These are phyloP conservation scores for Acanthamoeba castellanii DNA, from an alignment of 208 protist species.

Conservation along the genomic window DNA sequence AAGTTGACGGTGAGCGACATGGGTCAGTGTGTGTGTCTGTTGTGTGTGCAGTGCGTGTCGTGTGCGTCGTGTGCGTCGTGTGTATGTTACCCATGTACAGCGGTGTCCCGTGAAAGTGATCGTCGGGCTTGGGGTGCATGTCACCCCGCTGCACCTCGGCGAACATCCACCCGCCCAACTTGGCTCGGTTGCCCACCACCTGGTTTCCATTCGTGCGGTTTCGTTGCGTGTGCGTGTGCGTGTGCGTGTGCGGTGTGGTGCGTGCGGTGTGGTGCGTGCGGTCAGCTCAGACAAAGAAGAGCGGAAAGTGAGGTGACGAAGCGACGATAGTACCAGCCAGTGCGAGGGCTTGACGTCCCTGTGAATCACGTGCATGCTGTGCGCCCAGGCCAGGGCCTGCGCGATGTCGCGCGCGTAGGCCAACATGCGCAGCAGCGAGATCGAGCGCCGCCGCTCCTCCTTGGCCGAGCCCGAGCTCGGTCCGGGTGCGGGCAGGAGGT, in stretches of 20 bases:
- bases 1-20: no score
- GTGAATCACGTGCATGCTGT: constrained; percentile 40
- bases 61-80: background rate
- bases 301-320: background rate
- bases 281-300: no score
- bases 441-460: background rate
- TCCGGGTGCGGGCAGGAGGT: background rate
- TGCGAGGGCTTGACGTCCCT: constrained; percentile 66
- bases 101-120: constrained; percentile 48
- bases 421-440: background rate
- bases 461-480: background rate
- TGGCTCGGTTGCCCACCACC: constrained; percentile 1
- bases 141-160: constrained; percentile 50
- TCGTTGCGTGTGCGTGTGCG: background rate
- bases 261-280: no score
- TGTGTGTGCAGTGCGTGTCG: background rate
- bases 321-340: constrained; percentile 16
- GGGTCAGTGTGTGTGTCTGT: no score
- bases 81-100: constrained; percentile 57
- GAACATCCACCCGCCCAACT: constrained; percentile 72
- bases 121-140: constrained; percentile 45
- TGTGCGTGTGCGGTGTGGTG: no score
- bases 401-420: constrained; percentile 47
- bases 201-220: background rate
- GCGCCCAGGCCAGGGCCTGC: constrained; percentile 43